Evolutionary conservation across 441 rosid species (phyloP), one percentile per base, ranked within the genome.

Genomic region (Brassica balearica): DNA sequence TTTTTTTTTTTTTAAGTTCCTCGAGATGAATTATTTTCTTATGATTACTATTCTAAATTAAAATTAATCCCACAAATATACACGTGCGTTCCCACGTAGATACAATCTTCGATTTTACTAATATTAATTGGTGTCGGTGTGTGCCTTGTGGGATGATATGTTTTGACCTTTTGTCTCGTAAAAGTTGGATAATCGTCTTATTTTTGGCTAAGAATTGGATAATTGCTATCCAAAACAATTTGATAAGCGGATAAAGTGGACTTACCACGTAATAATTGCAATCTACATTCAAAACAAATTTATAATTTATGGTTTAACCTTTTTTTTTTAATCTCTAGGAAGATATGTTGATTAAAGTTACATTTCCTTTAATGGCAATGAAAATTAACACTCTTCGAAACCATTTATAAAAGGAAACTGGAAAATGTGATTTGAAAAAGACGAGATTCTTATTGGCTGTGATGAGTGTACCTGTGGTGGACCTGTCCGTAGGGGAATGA

Each of bases 401-500:
- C 80, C 19, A 62, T 62, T 32, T 22, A 10, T 38, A 46, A 61
- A 76, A 76, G n/a, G 60, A 4, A 69, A 61, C 5, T 3, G 2
- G 48, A 70, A 53, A 32, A 38, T 17, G 67, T 55, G 43, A 65
- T 63, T 69, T 61, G 1, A 14, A 4, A 32, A 63, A 53, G 59
- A 20, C 15, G 2, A 51, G 2, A 36, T 20, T 72, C 14, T 78
- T 14, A 78, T 43, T 29, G 81, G 77, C 65, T 46, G 62, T 20
- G 63, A 9, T 19, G 29, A 60, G 53, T 65, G 67, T 58, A 8
- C 3, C 1, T 55, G 34, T 3, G 61, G 61, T 77, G 61, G 76
- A 71, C 51, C 17, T 9, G 61, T 41, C 72, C 81, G 63, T 41
- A 72, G 27, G 15, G 43, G 62, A 77, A 77, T 72, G 46, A 77